Conservation (phyloP, 163 green algal genomes). For the Scenedesmus sp. region DNA sequence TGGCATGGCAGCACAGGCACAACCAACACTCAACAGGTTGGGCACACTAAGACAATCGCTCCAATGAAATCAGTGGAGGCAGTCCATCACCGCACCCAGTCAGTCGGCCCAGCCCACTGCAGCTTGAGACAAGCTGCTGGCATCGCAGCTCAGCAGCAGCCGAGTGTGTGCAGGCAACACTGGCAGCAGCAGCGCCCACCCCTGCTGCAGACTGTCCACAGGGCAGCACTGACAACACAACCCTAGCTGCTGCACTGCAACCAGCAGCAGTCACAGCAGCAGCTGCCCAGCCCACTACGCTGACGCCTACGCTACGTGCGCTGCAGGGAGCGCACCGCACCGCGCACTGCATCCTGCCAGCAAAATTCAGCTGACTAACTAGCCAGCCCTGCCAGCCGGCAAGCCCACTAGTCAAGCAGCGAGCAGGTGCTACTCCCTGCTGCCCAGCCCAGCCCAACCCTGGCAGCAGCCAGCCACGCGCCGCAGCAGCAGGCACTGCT, state of each 20-base stretch:
- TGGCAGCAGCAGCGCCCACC: constrained; percentile 38
- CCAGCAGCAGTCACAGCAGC: constrained; percentile 45
- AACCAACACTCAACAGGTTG: neutral
- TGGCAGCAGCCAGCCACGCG: neutral
- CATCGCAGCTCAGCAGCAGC: constrained; percentile 38
- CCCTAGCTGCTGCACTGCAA: constrained; percentile 40
- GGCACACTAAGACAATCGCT: neutral
- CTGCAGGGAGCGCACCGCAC: neutral
- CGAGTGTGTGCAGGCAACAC: constrained; percentile 29
- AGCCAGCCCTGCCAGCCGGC: neutral
- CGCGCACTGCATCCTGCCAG: neutral
- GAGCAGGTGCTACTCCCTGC: neutral
- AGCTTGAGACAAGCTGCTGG: constrained; percentile 38
- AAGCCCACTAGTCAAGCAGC: neutral
- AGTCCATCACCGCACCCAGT: neutral
- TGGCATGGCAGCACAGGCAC: neutral
- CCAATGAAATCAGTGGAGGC: neutral
- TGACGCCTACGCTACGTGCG: neutral
- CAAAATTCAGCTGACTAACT: neutral
- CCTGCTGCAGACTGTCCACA: constrained; percentile 35
- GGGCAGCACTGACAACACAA: constrained; percentile 9
- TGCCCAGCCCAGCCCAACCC: neutral
- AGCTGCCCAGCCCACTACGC: neutral
- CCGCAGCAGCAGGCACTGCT: neutral
- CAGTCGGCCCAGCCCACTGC: neutral